Conservation (phyloP, 139 green algal species). For the Astrephomene gubernaculifera region DNA sequence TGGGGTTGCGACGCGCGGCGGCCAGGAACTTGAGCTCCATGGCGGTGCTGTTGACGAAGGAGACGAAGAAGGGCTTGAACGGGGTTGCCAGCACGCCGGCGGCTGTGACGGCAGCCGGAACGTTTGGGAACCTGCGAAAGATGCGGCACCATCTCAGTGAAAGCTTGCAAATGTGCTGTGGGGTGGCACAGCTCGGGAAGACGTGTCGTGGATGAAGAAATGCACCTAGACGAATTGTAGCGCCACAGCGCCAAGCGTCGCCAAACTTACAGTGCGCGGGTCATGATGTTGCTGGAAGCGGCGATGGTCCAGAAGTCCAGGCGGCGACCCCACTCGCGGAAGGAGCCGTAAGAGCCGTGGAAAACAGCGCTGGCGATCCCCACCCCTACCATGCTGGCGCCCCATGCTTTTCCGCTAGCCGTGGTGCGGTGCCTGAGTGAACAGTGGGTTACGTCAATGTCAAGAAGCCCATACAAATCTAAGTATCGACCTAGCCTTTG, state of each 20-base stretch:
- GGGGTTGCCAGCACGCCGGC: slow-evolving; percentile 65
- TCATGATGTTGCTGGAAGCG: slow-evolving; percentile 56
- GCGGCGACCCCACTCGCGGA: slow-evolving; percentile 64
- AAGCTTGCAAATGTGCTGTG: too few relatives aligned
- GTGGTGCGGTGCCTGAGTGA: slow-evolving; percentile 56
- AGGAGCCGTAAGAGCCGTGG: slow-evolving; percentile 64
- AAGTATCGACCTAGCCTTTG: too few relatives aligned
- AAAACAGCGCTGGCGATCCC: slow-evolving; percentile 61
- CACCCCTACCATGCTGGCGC: slow-evolving; percentile 68
- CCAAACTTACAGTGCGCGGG: slow-evolving; percentile 53
- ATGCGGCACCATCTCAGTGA: too few relatives aligned
- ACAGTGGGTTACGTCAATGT: neutral
- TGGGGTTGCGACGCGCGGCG: slow-evolving; percentile 9
- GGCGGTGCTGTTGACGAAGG: slow-evolving; percentile 52
- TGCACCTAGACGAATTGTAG: neutral
- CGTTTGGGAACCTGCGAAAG: slow-evolving; percentile 43
- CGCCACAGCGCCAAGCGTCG: neutral
- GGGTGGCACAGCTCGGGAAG: too few relatives aligned
- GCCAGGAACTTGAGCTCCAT: slow-evolving; percentile 69
- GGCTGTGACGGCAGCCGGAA: slow-evolving; percentile 38
- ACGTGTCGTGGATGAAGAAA: too few relatives aligned
- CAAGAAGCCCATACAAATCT: too few relatives aligned
- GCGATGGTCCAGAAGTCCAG: slow-evolving; percentile 80
- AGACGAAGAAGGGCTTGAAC: slow-evolving; percentile 76
- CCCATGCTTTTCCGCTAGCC: slow-evolving; percentile 65